Conservation (phyloP, 805 yeast species). For the Wickerhamiella kazuoi region DNA sequence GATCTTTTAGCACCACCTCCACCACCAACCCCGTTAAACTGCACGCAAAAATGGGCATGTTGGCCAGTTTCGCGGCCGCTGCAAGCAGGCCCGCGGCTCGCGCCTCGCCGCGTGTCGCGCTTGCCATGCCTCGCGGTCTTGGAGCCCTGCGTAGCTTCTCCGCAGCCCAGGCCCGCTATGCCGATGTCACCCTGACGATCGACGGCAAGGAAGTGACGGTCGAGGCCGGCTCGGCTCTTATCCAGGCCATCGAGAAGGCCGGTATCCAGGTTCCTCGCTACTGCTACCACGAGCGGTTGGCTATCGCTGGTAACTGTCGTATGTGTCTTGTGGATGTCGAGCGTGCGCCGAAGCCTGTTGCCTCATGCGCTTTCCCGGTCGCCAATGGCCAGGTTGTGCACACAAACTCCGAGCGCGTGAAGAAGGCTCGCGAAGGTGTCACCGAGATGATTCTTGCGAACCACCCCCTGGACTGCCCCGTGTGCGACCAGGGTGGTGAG, state of each 20-base stretch:
- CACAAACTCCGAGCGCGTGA: slow-evolving; percentile 60
- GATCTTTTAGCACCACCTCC: background rate
- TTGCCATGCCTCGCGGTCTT: background rate
- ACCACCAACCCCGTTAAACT: background rate
- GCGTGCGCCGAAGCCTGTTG: slow-evolving; percentile 75
- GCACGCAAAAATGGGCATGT: background rate
- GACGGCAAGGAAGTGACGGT: slow-evolving; percentile 63
- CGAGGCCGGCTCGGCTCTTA: slow-evolving; percentile 74
- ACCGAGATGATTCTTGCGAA: slow-evolving; percentile 76
- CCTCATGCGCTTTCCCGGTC: slow-evolving; percentile 88
- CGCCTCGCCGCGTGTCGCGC: background rate
- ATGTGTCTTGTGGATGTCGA: slow-evolving; percentile 86
- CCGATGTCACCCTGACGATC: slow-evolving; percentile 35
- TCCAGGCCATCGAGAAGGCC: slow-evolving; percentile 83
- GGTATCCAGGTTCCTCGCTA: slow-evolving; percentile 78
- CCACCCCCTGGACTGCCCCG: slow-evolving; percentile 85
- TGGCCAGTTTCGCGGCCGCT: background rate
- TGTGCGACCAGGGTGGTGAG: slow-evolving; percentile 90
- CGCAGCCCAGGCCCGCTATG: background rate
- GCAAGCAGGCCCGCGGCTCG: background rate
- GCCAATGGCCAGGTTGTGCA: slow-evolving; percentile 75
- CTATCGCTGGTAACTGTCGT: slow-evolving; percentile 84
- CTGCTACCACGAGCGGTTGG: slow-evolving; percentile 81
- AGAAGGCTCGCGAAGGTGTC: slow-evolving; percentile 74
- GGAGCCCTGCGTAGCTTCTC: background rate